Conservation (phyloP, 805 yeast species). For the Lipomyces japonicus region DNA sequence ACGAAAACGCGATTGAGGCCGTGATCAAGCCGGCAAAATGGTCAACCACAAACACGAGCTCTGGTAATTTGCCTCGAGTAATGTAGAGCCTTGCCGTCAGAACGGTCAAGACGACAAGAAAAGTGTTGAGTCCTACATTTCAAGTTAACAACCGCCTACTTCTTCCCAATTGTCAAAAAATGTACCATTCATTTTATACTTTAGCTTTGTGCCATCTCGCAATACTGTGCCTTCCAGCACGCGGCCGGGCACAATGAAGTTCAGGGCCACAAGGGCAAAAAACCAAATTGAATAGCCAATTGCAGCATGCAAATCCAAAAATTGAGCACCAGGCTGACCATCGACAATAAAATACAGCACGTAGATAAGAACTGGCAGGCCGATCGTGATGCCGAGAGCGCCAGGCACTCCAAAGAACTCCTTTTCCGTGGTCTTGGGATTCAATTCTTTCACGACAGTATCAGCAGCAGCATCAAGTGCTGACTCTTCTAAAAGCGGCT, state of each 20-base stretch:
- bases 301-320: slow-evolving; percentile 44
- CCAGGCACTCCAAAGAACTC: slow-evolving; percentile 84
- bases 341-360: slow-evolving; percentile 61
- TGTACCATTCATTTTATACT: slow-evolving; percentile 79
- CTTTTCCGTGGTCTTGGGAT: slow-evolving; percentile 65
- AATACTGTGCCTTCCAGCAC: slow-evolving; percentile 60
- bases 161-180: too few species aligned
- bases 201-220: slow-evolving; percentile 69
- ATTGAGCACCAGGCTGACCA: slow-evolving; percentile 41
- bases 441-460: slow-evolving; percentile 34
- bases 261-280: slow-evolving; percentile 57
- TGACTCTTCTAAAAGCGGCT: slow-evolving; percentile 6
- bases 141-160: too few species aligned
- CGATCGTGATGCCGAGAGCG: slow-evolving; percentile 58
- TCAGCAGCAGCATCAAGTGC: not conserved
- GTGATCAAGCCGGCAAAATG: slow-evolving; percentile 63
- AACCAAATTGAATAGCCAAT: slow-evolving; percentile 71
- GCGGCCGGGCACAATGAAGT: slow-evolving; percentile 63
- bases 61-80: slow-evolving; percentile 48
- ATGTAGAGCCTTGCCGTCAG: slow-evolving; percentile 52
- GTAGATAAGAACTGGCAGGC: slow-evolving; percentile 62
- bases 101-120: slow-evolving; percentile 44
- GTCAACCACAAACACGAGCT: slow-evolving; percentile 68
- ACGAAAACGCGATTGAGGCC: slow-evolving; percentile 61
- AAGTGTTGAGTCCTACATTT: slow-evolving; percentile 32